Base-by-base conservation (phyloP, 1,284 basidiomycete species). In the Schizophyllum amplum region DNA sequence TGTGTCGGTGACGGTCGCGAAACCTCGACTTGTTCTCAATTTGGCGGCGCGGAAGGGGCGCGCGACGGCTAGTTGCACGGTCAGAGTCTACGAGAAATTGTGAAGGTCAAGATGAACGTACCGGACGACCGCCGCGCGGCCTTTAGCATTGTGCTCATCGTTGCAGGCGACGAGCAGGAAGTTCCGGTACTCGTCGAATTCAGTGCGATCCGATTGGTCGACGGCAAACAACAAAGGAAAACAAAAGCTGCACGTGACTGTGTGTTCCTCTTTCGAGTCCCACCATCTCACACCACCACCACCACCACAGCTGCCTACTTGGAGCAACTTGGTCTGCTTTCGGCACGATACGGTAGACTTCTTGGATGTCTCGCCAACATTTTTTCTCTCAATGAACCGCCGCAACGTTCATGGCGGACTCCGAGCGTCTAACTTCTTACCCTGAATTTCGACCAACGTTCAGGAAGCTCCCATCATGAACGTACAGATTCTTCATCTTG, bases 1-100 rank as follows among this genome's bases (percentile, higher is more conserved):
- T 15, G 89, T 80, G 68, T 90, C 84, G 48, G 87, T 83, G 47
- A 88, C 86, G 9, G 92, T 94, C 47, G 92, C 92, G 62, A 94
- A 79, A 13, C 72, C 26, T 26, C 61, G 57, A 9, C 33, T 42
- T 42, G 33, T 17, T 24, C 48, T 11, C 48, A 22, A 24, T 20
- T 22, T 22, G 3, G 20, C 24, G 20, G 42, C 11, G 42, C 42
- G 42, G 42, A 46, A 46, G 11, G 48, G 48, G 21, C 48, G 48
- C 24, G 48, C 48, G 24, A 50, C 48, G 13, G 48, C 48, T 50
- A 20, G 21, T n/a, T n/a, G n/a, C n/a, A n/a, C n/a, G n/a, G n/a
- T n/a, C 42, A 46, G 42, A 11, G 42, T 46, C n/a, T 11, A 46
- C 42, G n/a, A 11, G n/a, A 11, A 46, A 11, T 46, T n/a, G 11